A percentile compares a stretch with the other conserved stretches of the same genome.
Conservation (phyloP, 345 rosid genomes). For the Kandelia obovata region DNA sequence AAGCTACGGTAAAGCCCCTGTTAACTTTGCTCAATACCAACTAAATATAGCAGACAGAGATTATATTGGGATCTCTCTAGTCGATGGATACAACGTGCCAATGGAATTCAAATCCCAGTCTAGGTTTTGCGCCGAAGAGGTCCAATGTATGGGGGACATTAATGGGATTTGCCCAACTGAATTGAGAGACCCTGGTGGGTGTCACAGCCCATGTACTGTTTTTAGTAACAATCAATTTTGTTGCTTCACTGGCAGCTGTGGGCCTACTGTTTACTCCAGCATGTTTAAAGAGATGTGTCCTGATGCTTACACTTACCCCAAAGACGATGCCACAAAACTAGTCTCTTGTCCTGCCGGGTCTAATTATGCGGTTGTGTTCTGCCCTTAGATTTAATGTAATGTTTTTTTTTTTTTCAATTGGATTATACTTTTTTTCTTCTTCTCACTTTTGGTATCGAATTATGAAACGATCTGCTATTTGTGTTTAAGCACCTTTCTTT, state of each 20-base stretch:
- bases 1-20: background rate
- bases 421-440: too few relatives aligned
- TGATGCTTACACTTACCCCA: too few relatives aligned
- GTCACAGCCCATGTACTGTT: background rate
- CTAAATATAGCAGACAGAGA: background rate
- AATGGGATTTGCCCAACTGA: background rate
- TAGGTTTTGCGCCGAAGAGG: background rate
- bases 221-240: background rate
- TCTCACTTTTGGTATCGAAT: too few relatives aligned
- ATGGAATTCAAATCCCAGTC: background rate
- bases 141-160: background rate
- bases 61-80: background rate
- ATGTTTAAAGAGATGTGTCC: too few relatives aligned
- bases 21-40: background rate
- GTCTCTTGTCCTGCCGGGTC: too few relatives aligned
- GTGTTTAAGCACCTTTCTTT: too few relatives aligned
- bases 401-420: too few relatives aligned
- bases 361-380: too few relatives aligned
- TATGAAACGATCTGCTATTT: too few relatives aligned
- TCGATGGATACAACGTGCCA: background rate
- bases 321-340: too few relatives aligned
- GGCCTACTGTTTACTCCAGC: too few relatives aligned
- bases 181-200: background rate
- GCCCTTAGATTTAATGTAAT: too few relatives aligned
- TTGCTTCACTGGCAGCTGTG: background rate